Evolutionary conservation across 73 alveolate species (phyloP).

Genomic region (Vitrella brassicaformis): DNA sequence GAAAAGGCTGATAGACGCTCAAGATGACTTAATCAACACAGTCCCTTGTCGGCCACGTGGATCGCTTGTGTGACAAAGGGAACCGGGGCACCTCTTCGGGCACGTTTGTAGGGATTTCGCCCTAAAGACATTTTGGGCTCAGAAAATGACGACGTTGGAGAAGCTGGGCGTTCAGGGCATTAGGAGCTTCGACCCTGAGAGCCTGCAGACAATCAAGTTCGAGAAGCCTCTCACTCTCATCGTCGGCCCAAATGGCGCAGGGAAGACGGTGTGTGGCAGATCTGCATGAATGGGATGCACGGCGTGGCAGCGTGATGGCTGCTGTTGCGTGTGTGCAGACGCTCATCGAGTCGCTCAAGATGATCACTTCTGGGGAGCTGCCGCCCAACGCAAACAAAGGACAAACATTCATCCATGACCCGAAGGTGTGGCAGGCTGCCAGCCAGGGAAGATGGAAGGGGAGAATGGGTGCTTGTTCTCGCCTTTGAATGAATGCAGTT

Average conservation of each 20-base stretch:
- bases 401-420: conserved; percentile 82
- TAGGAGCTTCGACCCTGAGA: conserved; percentile 73
- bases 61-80: too few relatives aligned
- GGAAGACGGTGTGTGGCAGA: conserved; percentile 67
- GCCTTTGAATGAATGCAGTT: conserved; percentile 1
- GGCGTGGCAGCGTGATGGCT: not conserved
- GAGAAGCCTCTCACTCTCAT: conserved; percentile 76
- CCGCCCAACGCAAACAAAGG: conserved; percentile 87
- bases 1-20: too few relatives aligned
- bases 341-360: conserved; percentile 76
- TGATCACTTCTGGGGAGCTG: conserved; percentile 79
- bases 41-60: too few relatives aligned
- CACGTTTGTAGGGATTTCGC: too few relatives aligned
- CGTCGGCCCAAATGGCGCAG: conserved; percentile 89
- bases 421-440: conserved; percentile 26
- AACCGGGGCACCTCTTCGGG: too few relatives aligned
- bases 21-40: too few relatives aligned
- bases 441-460: not conserved
- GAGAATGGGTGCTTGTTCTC: not conserved
- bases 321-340: conserved; percentile 43
- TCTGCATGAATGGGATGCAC: not conserved
- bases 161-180: conserved; percentile 83
- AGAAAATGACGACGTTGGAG: conserved; percentile 74
- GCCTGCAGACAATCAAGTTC: conserved; percentile 73
- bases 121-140: too few relatives aligned